phyloP scores from a whole-genome alignment of 2,329 filamentous ascomycete genomes.

The Colletotrichum coccodes region DNA sequence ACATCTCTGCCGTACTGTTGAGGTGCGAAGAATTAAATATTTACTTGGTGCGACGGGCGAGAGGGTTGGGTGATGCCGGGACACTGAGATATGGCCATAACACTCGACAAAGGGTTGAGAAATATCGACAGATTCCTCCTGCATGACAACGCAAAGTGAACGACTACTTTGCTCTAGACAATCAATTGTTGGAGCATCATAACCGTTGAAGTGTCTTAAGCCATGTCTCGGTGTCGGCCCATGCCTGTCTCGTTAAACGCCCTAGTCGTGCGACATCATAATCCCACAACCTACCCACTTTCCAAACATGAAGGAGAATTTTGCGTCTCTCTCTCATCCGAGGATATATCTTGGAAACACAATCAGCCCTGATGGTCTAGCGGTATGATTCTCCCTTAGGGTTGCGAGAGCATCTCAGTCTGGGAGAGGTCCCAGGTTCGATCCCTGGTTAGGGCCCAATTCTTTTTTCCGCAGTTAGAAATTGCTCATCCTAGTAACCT shows the following conservation, averaged over 20 bases:
- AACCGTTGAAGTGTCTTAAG: background rate
- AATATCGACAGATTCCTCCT: background rate
- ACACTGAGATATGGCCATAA: background rate
- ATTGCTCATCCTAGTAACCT: accelerated
- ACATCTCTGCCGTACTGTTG: constrained; percentile 39
- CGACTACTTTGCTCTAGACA: too few relatives aligned
- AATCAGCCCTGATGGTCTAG: constrained; percentile 29
- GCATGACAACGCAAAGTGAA: background rate
- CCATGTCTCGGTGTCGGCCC: background rate
- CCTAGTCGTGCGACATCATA: background rate
- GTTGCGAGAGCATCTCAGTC: background rate
- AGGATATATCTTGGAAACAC: background rate
- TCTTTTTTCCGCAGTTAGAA: background rate
- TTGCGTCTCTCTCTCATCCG: accelerated
- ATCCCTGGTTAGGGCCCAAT: constrained; percentile 27
- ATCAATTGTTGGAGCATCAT: background rate
- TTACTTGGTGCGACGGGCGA: background rate
- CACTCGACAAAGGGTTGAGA: background rate
- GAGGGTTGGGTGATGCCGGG: too few relatives aligned
- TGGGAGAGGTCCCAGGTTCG: constrained; percentile 33
- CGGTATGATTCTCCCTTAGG: constrained; percentile 33
- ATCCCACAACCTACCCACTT: background rate
- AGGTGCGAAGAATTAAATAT: background rate
- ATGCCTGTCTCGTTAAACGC: constrained; percentile 5
- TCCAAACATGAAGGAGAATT: background rate